Base-by-base conservation (phyloP, 2,329 filamentous ascomycete species). In the Colletotrichum brevisporum region DNA sequence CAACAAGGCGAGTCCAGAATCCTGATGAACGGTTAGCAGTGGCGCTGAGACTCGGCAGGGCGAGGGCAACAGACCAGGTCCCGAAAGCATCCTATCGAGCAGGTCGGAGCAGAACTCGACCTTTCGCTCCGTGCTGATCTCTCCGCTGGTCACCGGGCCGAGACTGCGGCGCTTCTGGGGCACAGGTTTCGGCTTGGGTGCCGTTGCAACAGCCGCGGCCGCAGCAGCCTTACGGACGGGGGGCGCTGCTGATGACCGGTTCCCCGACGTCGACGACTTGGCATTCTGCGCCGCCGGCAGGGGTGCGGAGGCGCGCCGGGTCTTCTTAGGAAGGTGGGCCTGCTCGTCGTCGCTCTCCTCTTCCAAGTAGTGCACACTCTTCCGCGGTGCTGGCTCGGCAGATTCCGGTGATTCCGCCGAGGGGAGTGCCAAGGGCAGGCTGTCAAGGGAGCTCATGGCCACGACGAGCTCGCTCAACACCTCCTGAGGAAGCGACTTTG, bases 1-100 rank as follows among this genome's bases (percentile, higher is more conserved):
- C 88, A 3, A 91, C 88, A 0, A 90, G 82, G n/a, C 89, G 86
- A 0, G 89, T 91, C 89, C 89, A 91, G 76, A 89, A 91, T 6
- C 89, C 88, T 89, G 60, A 43, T 50, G 47, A 5, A 6, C 21
- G n/a, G 59, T 72, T 54, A 71, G 58, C 47, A 41, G 39, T 27
- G 13, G 4, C 21, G 58, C 13, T 69, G 68, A 47, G 52, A 31
- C 41, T 15, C 15, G 26, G 31, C 8, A 21, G 4, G 16, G 21
- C 16, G 31, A 21, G 4, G 16, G 21, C 16, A 27, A 73, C 77
- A 76, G 81, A 88, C 87, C 87, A 69, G 89, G 89, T 0, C 88
- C 89, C 2, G 86, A 88, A 0, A 90, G 80, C 89, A 91, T 91
- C 36, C 88, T 83, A 1, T 81, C 82, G 55, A 91, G 75, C 1